A percentile compares a stretch with the other conserved stretches of the same genome.
phyloP scores from a whole-genome alignment of 768 basidiomycete species.

The Leccinellum rugosiceps region DNA sequence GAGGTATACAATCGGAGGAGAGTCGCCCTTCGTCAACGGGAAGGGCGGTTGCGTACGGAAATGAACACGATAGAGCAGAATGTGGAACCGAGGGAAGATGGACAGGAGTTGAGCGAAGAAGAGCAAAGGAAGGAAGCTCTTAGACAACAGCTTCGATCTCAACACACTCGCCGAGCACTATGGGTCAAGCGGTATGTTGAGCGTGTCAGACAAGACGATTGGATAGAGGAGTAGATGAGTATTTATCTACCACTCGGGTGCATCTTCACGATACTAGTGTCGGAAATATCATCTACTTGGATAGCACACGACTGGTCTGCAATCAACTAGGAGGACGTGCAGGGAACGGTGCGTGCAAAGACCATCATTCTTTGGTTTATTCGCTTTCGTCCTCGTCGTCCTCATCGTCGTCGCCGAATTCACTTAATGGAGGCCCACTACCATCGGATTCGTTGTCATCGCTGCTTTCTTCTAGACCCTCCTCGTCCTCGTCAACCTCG shows the following conservation, averaged over 20 bases:
- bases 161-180: conserved; percentile 48
- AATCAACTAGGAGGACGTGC: not conserved
- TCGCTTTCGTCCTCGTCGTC: conserved; percentile 54
- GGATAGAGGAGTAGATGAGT: conserved; percentile 56
- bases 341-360: not conserved
- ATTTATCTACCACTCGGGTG: conserved; percentile 7
- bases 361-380: too few relatives aligned
- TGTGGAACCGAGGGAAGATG: conserved; percentile 27
- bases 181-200: conserved; percentile 68
- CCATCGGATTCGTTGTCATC: conserved; percentile 41
- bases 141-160: conserved; percentile 44
- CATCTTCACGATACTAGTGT: conserved; percentile 1
- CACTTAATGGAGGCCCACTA: conserved; percentile 40
- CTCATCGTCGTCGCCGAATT: conserved; percentile 61
- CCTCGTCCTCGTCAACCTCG: conserved; percentile 42
- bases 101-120: conserved; percentile 33
- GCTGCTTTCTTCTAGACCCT: conserved; percentile 38
- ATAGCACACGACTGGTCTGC: not conserved
- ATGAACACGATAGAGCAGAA: conserved; percentile 39
- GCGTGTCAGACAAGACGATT: conserved; percentile 61
- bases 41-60: conserved; percentile 67
- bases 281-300: not conserved
- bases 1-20: conserved; percentile 73
- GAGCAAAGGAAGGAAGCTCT: conserved; percentile 22
- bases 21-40: conserved; percentile 53